Base-by-base conservation (phyloP, 1,284 basidiomycete genomes). In the Ustilago nuda region DNA sequence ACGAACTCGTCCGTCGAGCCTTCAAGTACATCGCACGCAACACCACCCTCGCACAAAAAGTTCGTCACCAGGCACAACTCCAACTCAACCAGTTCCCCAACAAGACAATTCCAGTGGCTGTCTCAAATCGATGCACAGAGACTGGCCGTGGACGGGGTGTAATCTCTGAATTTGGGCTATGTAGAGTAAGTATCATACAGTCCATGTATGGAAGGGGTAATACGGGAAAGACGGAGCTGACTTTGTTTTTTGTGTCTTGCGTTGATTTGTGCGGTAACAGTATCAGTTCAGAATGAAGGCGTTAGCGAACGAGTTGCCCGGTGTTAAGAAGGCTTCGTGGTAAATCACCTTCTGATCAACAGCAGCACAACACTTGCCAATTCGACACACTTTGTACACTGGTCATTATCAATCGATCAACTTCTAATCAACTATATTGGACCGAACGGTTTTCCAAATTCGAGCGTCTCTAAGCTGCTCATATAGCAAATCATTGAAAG, bases 21-120 rank as follows among this genome's bases (percentile, higher is more conserved):
- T 85, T 83, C 82, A 83, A 84, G 52, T 85, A 84, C 76, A 78
- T 85, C 13, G 83, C 84, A 0, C 77, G 84, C 32, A 85, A 85
- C 71, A 84, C 83, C 19, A 83, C 83, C 2, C 58, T 85, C 35
- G 80, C 83, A 11, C 62, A 78, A 50, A 91, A 93, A 83, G 90
- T 97, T 61, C 92, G 96, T 68, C 94, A 96, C 87, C 93, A 95
- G 83, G 95, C 96, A n/a, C 95, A 98, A 86, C 88, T 98, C 66
- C 93, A 96, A 84, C 89, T 98, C 62, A 96, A 95, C 87, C 90
- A 91, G 23, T 94, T 97, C 82, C 92, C 90, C 67, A 90, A 90
- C 56, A 93, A 93, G 86, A 92, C 93, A 9, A 90, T 93, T 41
- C 92, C 93, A 23, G 91, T 91, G 8, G 92, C 91, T 3, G 93